Conservation (phyloP, 306 rosid genomes). For the Fragaria iinumae region DNA sequence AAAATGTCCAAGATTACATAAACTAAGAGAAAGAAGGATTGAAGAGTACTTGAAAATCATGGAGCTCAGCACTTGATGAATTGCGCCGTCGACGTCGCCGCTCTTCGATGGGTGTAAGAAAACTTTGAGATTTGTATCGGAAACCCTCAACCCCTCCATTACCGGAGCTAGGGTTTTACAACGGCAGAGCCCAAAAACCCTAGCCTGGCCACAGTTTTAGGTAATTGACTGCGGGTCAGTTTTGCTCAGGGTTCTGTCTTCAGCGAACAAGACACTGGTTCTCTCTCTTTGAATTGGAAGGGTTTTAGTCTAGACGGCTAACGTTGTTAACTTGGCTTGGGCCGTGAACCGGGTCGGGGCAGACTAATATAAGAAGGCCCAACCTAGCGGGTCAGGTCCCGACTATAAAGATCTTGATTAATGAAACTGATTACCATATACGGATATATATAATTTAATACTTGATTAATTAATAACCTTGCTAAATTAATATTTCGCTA, state of each 20-base stretch:
- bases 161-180: constrained; percentile 2
- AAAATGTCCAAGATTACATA: background rate
- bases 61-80: constrained; percentile 17
- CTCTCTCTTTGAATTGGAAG: background rate
- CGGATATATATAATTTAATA: too few species aligned
- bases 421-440: too few species aligned
- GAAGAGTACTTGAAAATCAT: constrained; percentile 39
- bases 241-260: background rate
- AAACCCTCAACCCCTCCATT: constrained; percentile 79
- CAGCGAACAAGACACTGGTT: background rate
- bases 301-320: background rate
- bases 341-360: background rate
- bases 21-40: background rate
- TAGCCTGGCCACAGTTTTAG: background rate
- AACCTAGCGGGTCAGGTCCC: background rate
- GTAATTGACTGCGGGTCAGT: background rate
- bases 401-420: too few species aligned
- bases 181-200: constrained; percentile 15
- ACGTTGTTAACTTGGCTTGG: background rate
- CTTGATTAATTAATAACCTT: too few species aligned
- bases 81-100: constrained; percentile 30
- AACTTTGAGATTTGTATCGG: constrained; percentile 55
- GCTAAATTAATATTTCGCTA: too few species aligned
- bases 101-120: constrained; percentile 64
- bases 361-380: background rate